Evolutionary conservation across 768 basidiomycete species (phyloP).

Genomic region (Lactarius psammicola): DNA sequence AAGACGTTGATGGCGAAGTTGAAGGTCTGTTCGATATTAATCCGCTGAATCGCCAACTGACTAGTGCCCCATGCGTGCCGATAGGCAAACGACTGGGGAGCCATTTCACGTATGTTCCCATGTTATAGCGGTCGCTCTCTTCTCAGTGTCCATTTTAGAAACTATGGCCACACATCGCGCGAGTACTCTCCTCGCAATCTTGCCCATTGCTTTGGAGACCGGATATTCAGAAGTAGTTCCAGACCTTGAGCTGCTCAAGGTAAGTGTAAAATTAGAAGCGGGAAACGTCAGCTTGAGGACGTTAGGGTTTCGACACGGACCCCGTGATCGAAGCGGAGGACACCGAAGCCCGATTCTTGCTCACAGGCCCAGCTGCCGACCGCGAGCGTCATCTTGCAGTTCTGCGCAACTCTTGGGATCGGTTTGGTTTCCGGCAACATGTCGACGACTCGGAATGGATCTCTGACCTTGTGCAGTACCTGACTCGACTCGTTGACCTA

Average conservation of each 20-base stretch:
- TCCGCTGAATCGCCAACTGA: background rate
- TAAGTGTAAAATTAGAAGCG: slow-evolving; percentile 26
- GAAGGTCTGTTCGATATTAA: background rate
- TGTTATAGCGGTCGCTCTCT: background rate
- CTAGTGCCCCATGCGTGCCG: background rate
- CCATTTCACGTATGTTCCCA: slow-evolving; percentile 52
- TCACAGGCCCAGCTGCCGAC: slow-evolving; percentile 33
- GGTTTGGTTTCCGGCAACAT: slow-evolving; percentile 36
- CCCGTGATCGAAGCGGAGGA: slow-evolving; percentile 41
- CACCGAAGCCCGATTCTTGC: slow-evolving; percentile 36
- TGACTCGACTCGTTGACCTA: slow-evolving; percentile 42
- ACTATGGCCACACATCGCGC: slow-evolving; percentile 51
- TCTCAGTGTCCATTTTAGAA: slow-evolving; percentile 36
- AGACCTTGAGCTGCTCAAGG: slow-evolving; percentile 51
- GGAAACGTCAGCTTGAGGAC: background rate
- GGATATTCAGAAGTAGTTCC: slow-evolving; percentile 49
- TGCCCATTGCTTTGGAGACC: slow-evolving; percentile 48
- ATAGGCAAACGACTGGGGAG: slow-evolving; percentile 62
- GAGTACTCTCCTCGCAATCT: slow-evolving; percentile 38
- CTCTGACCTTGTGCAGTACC: slow-evolving; percentile 38
- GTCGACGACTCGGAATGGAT: slow-evolving; percentile 46
- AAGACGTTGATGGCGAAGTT: background rate
- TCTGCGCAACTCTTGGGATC: slow-evolving; percentile 36
- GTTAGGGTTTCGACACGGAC: slow-evolving; percentile 56
- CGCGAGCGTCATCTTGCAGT: slow-evolving; percentile 33